Evolutionary conservation across 805 yeast species (phyloP).

Genomic region (Candida methanosorbosa): DNA sequence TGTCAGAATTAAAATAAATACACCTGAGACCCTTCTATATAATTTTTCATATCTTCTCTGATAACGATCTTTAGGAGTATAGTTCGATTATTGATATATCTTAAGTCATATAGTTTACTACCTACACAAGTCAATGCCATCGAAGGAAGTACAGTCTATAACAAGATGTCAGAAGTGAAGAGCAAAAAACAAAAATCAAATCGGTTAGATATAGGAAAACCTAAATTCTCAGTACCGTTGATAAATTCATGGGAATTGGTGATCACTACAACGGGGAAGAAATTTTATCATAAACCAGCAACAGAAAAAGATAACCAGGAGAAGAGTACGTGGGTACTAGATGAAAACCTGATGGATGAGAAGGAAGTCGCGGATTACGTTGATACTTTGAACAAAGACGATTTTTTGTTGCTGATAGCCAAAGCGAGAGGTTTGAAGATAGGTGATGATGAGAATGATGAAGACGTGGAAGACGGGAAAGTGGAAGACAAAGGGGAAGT

Average conservation of each 20-base stretch:
- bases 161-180: too few species aligned
- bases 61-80: too few species aligned
- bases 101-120: too few species aligned
- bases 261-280: constrained; percentile 13
- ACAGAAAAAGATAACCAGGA: background rate
- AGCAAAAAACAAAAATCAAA: too few species aligned
- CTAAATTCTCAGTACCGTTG: constrained; percentile 2
- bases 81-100: too few species aligned
- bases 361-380: background rate
- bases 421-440: constrained; percentile 5
- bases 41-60: too few species aligned
- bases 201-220: too few species aligned
- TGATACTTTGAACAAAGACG: constrained; percentile 1
- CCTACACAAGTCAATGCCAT: too few species aligned
- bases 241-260: constrained; percentile 11
- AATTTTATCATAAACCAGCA: constrained; percentile 13
- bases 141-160: too few species aligned
- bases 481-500: background rate
- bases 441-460: background rate
- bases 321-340: constrained; percentile 17
- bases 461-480: background rate
- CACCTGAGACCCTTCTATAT: too few species aligned
- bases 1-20: too few species aligned
- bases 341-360: background rate
- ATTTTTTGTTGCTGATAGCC: constrained; percentile 3